phyloP scores from a whole-genome alignment of 176 grass and related monocot species.

The Oryza meyeriana region DNA sequence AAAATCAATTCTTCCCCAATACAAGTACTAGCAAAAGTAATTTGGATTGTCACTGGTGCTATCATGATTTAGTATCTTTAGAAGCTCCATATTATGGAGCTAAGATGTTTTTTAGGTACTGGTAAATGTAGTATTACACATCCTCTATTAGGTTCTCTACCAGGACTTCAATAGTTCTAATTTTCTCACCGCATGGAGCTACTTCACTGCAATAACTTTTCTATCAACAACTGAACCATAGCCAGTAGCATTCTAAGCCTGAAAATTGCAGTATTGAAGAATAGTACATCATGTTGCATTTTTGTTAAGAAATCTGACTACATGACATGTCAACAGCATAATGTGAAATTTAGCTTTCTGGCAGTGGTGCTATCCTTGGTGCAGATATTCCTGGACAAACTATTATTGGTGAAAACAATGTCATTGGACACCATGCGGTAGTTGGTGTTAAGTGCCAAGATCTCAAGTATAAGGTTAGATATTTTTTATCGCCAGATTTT shows the following conservation, averaged over 20 bases:
- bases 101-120: not conserved
- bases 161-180: not conserved
- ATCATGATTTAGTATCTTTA: not conserved
- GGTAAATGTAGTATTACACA: not conserved
- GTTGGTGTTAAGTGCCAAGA: constrained; percentile 91
- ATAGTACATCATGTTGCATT: not conserved
- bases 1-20: not conserved
- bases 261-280: not conserved
- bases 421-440: constrained; percentile 68
- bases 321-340: not conserved
- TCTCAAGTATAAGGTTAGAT: constrained; percentile 91
- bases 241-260: not conserved
- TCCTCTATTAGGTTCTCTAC: not conserved
- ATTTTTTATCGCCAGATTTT: not conserved
- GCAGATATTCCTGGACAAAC: constrained; percentile 70
- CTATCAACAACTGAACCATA: not conserved
- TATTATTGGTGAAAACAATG: constrained; percentile 68
- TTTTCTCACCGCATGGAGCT: not conserved
- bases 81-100: not conserved
- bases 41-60: not conserved
- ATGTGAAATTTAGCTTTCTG: constrained; percentile 38
- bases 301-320: not conserved
- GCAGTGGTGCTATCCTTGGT: constrained; percentile 94
- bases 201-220: constrained; percentile 1
- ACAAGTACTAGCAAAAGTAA: not conserved